Evolutionary conservation across 2,329 filamentous ascomycete species (phyloP).

Genomic region (Xylaria sp.): DNA sequence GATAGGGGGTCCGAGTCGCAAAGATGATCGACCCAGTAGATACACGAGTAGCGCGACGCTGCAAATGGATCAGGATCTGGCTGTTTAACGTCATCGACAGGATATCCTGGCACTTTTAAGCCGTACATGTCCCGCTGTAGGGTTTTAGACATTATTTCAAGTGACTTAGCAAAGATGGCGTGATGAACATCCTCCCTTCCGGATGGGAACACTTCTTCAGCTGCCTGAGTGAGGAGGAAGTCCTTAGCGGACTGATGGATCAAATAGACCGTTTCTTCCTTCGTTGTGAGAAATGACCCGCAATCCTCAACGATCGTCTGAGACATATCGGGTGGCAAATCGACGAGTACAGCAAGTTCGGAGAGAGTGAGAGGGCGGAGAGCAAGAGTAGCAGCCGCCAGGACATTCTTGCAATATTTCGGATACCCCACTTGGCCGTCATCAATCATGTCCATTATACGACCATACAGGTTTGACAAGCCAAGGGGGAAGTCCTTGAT

Average conservation of each 20-base stretch:
- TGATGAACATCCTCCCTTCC: background rate
- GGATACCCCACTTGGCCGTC: background rate
- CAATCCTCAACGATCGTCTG: background rate
- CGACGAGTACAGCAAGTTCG: background rate
- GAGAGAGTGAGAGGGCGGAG: constrained; percentile 4
- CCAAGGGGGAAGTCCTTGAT: background rate
- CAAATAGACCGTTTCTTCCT: background rate
- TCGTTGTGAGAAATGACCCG: constrained; percentile 2
- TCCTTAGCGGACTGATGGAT: constrained; percentile 19
- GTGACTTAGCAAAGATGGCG: background rate
- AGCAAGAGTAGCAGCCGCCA: background rate
- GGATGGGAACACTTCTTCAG: background rate
- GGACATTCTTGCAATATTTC: constrained; percentile 3
- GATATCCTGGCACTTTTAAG: background rate
- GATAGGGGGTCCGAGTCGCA: background rate
- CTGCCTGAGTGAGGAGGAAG: background rate
- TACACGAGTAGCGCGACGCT: background rate
- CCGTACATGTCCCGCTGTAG: background rate
- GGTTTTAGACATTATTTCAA: background rate
- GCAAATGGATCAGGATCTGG: constrained; percentile 6
- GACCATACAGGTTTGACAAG: background rate
- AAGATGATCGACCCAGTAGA: constrained; percentile 8
- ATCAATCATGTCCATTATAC: constrained; percentile 10
- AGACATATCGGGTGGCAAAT: background rate
- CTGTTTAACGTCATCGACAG: background rate